These are phyloP conservation scores for Haplographium delicatum DNA, from an alignment of 495 filamentous ascomycete genomes.

Conservation along the genomic window DNA sequence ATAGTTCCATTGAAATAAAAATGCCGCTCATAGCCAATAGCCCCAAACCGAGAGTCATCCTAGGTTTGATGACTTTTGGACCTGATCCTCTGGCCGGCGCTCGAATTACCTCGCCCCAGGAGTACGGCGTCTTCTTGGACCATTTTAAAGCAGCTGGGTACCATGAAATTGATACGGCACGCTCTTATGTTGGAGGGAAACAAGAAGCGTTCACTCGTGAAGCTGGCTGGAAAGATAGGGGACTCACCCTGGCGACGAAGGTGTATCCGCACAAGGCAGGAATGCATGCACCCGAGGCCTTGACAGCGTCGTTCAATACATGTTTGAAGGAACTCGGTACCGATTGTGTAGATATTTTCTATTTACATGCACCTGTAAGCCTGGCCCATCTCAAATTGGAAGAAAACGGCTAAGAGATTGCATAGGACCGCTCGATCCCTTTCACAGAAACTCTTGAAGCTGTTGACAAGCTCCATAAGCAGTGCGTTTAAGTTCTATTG, in stretches of 20 bases:
- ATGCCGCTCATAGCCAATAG: slow-evolving; percentile 24
- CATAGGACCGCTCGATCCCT: slow-evolving; percentile 60
- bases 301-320: slow-evolving; percentile 40
- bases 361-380: slow-evolving; percentile 66
- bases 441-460: slow-evolving; percentile 76
- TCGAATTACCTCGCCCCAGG: slow-evolving; percentile 58
- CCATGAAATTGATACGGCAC: slow-evolving; percentile 75
- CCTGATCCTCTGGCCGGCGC: slow-evolving; percentile 33
- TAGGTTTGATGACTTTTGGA: slow-evolving; percentile 61
- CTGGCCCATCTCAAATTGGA: not conserved
- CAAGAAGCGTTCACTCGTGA: slow-evolving; percentile 80
- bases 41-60: slow-evolving; percentile 47
- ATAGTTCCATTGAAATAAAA: too few species aligned
- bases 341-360: slow-evolving; percentile 79
- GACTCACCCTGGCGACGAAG: slow-evolving; percentile 83
- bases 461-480: slow-evolving; percentile 75
- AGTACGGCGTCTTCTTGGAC: slow-evolving; percentile 61
- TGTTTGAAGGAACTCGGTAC: slow-evolving; percentile 69
- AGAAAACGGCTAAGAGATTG: not conserved
- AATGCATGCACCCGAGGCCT: slow-evolving; percentile 11
- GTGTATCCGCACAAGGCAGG: slow-evolving; percentile 35
- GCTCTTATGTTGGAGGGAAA: slow-evolving; percentile 63
- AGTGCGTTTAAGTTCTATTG: slow-evolving; percentile 26
- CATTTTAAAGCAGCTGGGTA: slow-evolving; percentile 69
- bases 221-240: slow-evolving; percentile 74